phyloP scores from a whole-genome alignment of 768 basidiomycete genomes.

The Cubamyces sp. region DNA sequence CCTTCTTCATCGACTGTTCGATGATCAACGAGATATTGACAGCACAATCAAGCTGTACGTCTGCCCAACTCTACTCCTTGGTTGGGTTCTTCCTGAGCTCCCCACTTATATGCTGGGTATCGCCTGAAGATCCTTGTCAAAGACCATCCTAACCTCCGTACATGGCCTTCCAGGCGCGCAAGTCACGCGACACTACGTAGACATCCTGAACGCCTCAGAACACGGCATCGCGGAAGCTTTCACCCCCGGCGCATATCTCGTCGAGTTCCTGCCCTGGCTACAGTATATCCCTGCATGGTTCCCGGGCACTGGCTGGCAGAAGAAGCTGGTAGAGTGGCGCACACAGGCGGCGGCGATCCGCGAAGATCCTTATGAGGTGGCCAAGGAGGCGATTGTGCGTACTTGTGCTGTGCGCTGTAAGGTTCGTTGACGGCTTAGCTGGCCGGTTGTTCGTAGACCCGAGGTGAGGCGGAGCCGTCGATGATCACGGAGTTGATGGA shows the following conservation, averaged over 20 bases:
- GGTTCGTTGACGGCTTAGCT: slow-evolving; percentile 45
- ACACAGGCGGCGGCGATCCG: slow-evolving; percentile 61
- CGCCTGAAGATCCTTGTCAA: background rate
- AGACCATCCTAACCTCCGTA: background rate
- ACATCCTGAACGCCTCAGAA: slow-evolving; percentile 3
- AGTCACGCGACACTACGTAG: background rate
- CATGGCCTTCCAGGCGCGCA: background rate
- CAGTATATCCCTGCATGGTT: slow-evolving; percentile 59
- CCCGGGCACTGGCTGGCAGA: slow-evolving; percentile 65
- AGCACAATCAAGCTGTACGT: slow-evolving; percentile 1
- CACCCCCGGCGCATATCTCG: background rate
- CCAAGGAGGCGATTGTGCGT: slow-evolving; percentile 55
- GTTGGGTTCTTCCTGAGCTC: background rate
- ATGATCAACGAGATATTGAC: background rate
- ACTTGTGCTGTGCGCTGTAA: background rate
- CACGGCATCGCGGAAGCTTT: slow-evolving; percentile 1
- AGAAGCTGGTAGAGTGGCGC: slow-evolving; percentile 60
- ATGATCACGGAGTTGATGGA: slow-evolving; percentile 1
- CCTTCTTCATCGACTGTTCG: background rate
- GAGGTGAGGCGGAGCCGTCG: background rate
- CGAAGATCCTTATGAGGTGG: slow-evolving; percentile 60
- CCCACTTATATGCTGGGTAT: background rate
- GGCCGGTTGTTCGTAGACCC: slow-evolving; percentile 51
- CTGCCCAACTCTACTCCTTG: too few species aligned
- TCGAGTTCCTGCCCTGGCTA: background rate